These are phyloP conservation scores for Ophiostoma ips DNA, from an alignment of 2,329 filamentous ascomycete genomes.

Conservation along the genomic window DNA sequence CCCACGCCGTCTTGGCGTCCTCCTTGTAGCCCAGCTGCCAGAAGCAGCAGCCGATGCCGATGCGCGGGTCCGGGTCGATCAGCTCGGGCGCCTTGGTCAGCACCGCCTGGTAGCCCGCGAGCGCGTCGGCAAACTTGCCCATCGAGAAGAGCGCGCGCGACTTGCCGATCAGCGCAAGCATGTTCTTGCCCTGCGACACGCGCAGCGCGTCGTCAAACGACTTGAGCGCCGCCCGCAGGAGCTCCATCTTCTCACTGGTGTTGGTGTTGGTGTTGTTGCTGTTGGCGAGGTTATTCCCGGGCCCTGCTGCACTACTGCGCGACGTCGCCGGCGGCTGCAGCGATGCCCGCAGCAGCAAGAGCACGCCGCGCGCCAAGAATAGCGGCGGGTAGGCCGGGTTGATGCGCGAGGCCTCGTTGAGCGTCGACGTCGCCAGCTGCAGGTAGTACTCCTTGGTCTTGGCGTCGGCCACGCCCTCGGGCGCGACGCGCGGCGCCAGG, in stretches of 20 bases:
- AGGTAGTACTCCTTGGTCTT: slow-evolving; percentile 92
- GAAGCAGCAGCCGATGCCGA: slow-evolving; percentile 92
- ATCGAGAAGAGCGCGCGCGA: slow-evolving; percentile 77
- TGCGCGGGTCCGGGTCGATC: slow-evolving; percentile 84
- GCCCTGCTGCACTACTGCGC: slow-evolving; percentile 25
- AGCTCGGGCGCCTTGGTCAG: slow-evolving; percentile 75
- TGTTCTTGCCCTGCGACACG: slow-evolving; percentile 71
- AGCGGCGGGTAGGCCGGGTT: slow-evolving; percentile 87
- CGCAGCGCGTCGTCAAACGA: slow-evolving; percentile 89
- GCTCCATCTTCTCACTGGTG: slow-evolving; percentile 60
- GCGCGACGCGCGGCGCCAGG: slow-evolving; percentile 48
- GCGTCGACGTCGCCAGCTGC: slow-evolving; percentile 72
- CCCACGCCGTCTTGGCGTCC: slow-evolving; percentile 82
- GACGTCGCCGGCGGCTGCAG: slow-evolving; percentile 62
- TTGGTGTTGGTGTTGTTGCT: slow-evolving; percentile 20
- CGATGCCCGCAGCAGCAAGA: slow-evolving; percentile 78
- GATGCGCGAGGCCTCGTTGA: slow-evolving; percentile 91
- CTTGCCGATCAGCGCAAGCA: slow-evolving; percentile 84
- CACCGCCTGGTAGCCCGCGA: slow-evolving; percentile 76
- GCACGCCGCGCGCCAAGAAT: slow-evolving; percentile 78
- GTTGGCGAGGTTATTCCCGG: no score
- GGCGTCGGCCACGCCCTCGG: slow-evolving; percentile 52
- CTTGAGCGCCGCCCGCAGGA: slow-evolving; percentile 73
- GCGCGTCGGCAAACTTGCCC: slow-evolving; percentile 70
- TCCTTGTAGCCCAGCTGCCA: slow-evolving; percentile 95